These are phyloP conservation scores for Chenopodium quinoa DNA, from an alignment of 148 eudicot genomes.

Conservation along the genomic window DNA sequence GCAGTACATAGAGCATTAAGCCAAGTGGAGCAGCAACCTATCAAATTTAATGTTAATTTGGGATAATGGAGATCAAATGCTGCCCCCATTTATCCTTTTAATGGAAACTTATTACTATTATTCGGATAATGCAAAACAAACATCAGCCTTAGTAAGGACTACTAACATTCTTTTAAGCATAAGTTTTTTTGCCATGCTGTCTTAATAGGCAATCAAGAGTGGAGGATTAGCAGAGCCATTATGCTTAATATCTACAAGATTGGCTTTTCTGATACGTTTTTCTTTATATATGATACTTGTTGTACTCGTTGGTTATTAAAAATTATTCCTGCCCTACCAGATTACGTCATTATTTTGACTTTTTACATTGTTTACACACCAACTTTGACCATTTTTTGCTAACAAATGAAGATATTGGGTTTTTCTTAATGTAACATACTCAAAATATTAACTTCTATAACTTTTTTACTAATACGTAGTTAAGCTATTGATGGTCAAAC, in stretches of 20 bases:
- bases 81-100: slow-evolving; percentile 16
- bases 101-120: neutral
- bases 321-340: no score
- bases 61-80: slow-evolving; percentile 22
- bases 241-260: neutral
- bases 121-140: slow-evolving; percentile 9
- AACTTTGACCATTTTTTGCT: no score
- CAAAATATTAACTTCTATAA: no score
- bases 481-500: no score
- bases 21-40: slow-evolving; percentile 22
- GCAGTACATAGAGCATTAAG: slow-evolving; percentile 14
- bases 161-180: slow-evolving; percentile 12
- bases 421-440: no score
- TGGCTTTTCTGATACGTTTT: neutral
- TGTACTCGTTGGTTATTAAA: neutral
- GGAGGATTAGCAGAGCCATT: neutral
- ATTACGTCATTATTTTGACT: no score
- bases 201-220: neutral
- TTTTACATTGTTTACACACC: no score
- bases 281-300: neutral
- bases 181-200: neutral
- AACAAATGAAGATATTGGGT: no score
- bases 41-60: slow-evolving; percentile 6
- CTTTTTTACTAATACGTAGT: no score
- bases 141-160: slow-evolving; percentile 16